Base-by-base conservation (phyloP, 257 asterid genomes). In the Dorcoceras hygrometricum region DNA sequence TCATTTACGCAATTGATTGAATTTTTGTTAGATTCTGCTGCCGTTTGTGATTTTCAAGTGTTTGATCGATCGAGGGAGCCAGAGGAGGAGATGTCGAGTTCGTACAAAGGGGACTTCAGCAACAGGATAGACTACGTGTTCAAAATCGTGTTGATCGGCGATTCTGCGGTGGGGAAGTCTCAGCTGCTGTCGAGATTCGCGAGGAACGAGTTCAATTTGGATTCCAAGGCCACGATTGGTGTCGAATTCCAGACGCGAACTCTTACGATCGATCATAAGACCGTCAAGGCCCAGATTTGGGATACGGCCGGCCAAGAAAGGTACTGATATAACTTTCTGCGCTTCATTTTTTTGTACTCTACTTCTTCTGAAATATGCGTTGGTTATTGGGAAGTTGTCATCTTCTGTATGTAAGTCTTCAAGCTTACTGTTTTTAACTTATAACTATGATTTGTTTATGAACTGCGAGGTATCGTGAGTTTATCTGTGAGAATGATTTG, bases 271-370 rank as follows among this genome's bases (percentile, higher is more conserved):
- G 50, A 39, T 39, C 50, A 39, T 3, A 39, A 39, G 50, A 39
- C n/a, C 50, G 50, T 39, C n/a, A 39, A 39, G n/a, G 50, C 50
- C 50, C 50, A 39, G 50, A 39, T 39, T 39, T 39, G 50, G 50
- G 50, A 39, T 39, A 39, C 50, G 50, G 50, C 50, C 50, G 50
- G 50, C 18, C 50, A 39, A 64, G 72, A 6, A 29, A 31, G 50
- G 50, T 39, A 12, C n/a, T 36, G 46, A 9, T 2, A 5, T 36
- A 36, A 8, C 46, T 36, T 36, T 14, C 11, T 1, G 46, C 46
- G 14, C 16, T 5, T 32, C 10, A 14, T 1, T 39, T 39, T 39
- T 39, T 39, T 39, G n/a, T 39, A n/a, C 4, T 39, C 12, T 39
- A 18, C n/a, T 12, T 0, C 2, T 39, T 39, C 50, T 39, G 1